Conservation (phyloP, 768 basidiomycete genomes). For the Termitomyces sp. region DNA sequence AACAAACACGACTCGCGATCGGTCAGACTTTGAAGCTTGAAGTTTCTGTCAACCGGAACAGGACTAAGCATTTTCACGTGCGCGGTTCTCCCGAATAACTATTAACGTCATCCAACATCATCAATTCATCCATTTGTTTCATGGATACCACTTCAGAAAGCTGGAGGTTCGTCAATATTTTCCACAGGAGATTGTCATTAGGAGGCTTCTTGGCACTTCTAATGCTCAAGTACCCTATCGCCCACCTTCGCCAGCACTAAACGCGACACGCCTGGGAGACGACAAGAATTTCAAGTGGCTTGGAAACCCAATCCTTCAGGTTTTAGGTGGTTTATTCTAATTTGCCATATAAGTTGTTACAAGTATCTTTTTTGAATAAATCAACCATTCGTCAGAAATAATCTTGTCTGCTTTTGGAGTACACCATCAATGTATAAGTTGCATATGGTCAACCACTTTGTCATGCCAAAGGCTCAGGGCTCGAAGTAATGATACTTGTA, state of each 20-base stretch:
- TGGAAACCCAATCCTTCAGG: neutral
- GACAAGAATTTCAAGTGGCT: neutral
- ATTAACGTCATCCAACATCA: too few species aligned
- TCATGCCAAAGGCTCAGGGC: neutral
- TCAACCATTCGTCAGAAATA: neutral
- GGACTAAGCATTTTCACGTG: too few species aligned
- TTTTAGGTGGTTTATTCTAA: neutral
- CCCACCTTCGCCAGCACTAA: neutral
- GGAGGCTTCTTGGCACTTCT: too few species aligned
- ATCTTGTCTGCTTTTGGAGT: neutral
- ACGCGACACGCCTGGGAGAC: neutral
- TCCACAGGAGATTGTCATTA: too few species aligned
- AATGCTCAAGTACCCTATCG: neutral
- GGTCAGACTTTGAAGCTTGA: too few species aligned
- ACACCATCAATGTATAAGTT: neutral
- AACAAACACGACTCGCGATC: too few species aligned
- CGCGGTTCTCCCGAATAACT: too few species aligned
- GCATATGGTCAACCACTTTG: neutral
- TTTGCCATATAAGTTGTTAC: neutral
- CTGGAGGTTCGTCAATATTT: too few species aligned
- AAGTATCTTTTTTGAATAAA: neutral
- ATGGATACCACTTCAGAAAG: constrained; percentile 9
- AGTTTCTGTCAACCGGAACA: too few species aligned
- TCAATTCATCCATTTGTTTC: too few species aligned
- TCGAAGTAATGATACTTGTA: neutral